Evolutionary conservation across 2,329 filamentous ascomycete species (phyloP).

Genomic region (Fusarium phyllophilum): DNA sequence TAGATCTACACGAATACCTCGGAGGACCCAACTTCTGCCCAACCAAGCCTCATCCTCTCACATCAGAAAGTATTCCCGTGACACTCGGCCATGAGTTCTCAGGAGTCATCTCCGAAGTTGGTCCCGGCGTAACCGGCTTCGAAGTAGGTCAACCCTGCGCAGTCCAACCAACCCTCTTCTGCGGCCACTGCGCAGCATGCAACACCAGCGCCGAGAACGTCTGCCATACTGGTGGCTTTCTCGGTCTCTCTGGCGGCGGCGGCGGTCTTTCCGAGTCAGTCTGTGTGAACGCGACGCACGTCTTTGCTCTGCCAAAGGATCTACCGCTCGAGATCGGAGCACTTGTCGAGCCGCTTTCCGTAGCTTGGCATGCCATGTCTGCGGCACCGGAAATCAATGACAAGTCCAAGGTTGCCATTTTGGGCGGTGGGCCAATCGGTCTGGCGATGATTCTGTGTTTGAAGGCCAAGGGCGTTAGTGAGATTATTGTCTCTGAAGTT

Average conservation of each 20-base stretch:
- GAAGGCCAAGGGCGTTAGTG: conserved; percentile 58
- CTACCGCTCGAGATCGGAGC: conserved; percentile 62
- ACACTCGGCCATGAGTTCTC: conserved; percentile 74
- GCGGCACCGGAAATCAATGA: conserved; percentile 54
- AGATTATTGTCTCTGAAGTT: conserved; percentile 60
- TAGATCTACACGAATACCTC: conserved; percentile 46
- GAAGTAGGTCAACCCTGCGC: conserved; percentile 66
- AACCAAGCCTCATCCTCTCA: conserved; percentile 68
- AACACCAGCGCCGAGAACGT: conserved; percentile 63
- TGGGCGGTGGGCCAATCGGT: conserved; percentile 62
- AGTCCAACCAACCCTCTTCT: conserved; percentile 69
- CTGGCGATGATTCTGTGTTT: conserved; percentile 58
- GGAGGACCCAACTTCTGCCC: conserved; percentile 50
- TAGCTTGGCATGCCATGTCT: conserved; percentile 58
- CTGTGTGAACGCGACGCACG: conserved; percentile 59
- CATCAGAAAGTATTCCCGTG: conserved; percentile 65
- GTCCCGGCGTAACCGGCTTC: conserved; percentile 58
- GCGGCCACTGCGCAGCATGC: conserved; percentile 66
- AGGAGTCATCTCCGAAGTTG: conserved; percentile 68
- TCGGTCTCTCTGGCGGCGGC: conserved; percentile 54
- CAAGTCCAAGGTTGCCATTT: conserved; percentile 58
- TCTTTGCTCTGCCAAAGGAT: conserved; percentile 61
- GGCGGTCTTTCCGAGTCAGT: conserved; percentile 67
- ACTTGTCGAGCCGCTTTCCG: conserved; percentile 62
- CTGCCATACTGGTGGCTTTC: conserved; percentile 58